These are phyloP conservation scores for Aspergillus calidoustus DNA, from an alignment of 2,329 filamentous ascomycete species.

Conservation along the genomic window DNA sequence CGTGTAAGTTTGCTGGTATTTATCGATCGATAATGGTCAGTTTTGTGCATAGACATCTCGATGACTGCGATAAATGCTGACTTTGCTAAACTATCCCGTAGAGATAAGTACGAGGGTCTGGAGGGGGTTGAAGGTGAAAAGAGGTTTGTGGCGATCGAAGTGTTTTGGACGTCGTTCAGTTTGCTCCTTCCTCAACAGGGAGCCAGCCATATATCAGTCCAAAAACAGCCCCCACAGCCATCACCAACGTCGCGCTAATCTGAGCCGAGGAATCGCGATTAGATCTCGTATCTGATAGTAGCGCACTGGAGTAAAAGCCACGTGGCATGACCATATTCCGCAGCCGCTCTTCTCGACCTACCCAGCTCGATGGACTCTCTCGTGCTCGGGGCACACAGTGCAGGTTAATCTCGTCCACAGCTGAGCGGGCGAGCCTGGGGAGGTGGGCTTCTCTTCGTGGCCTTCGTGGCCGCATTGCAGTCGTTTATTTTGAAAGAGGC, in stretches of 20 bases:
- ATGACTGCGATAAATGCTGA: background rate
- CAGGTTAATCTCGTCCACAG: constrained; percentile 1
- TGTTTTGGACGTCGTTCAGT: too few relatives aligned
- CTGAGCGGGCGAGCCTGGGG: background rate
- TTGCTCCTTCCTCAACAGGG: too few relatives aligned
- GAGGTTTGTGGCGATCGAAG: too few relatives aligned
- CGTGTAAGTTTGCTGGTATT: background rate
- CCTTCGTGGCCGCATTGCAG: background rate
- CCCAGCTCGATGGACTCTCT: background rate
- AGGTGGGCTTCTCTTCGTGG: background rate
- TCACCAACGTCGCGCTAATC: background rate
- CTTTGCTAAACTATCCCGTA: too few relatives aligned
- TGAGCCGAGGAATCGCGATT: background rate
- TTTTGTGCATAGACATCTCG: background rate
- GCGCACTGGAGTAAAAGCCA: background rate
- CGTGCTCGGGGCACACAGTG: background rate
- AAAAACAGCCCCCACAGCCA: background rate
- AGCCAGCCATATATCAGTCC: background rate
- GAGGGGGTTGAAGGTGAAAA: too few relatives aligned
- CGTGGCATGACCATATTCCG: constrained; percentile 3
- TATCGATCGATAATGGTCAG: too few relatives aligned
- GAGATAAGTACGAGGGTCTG: too few relatives aligned
- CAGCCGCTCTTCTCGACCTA: background rate
- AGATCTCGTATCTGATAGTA: background rate
- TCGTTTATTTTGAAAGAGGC: background rate